Percentiles rank a stretch among this genome's conserved stretches.
Conservation (phyloP, 495 filamentous ascomycete species). For the Penicillium roqueforti region DNA sequence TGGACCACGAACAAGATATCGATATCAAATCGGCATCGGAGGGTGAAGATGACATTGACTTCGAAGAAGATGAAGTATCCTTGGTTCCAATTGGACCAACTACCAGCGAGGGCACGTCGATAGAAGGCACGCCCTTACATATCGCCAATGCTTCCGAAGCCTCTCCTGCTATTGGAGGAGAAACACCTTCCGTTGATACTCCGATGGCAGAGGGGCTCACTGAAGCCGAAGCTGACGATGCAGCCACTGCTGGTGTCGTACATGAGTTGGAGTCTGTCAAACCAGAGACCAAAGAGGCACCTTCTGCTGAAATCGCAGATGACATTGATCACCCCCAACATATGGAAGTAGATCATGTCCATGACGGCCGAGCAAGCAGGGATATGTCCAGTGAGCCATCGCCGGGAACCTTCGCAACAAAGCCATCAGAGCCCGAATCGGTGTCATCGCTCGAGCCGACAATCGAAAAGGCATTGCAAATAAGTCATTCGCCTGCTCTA, state of each 20-base stretch:
- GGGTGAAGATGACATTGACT: constrained; percentile 24
- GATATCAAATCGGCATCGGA: constrained; percentile 18
- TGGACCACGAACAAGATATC: constrained; percentile 21
- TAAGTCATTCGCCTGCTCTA: constrained; percentile 32
- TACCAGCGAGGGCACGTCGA: constrained; percentile 8
- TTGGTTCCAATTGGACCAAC: constrained; percentile 39
- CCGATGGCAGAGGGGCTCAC: background rate
- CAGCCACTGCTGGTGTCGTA: constrained; percentile 7
- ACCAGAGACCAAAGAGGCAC: constrained; percentile 7
- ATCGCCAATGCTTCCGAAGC: constrained; percentile 16
- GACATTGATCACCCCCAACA: constrained; percentile 8
- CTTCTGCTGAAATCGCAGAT: background rate
- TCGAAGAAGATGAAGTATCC: constrained; percentile 44
- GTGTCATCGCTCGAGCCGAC: constrained; percentile 53
- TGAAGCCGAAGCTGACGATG: constrained; percentile 13
- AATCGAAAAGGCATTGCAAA: constrained; percentile 32
- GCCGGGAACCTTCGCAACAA: constrained; percentile 61
- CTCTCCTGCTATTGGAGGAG: background rate
- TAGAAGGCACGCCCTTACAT: constrained; percentile 19
- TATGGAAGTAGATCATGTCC: constrained; percentile 10
- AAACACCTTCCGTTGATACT: background rate
- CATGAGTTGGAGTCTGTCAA: constrained; percentile 9
- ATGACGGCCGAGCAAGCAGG: constrained; percentile 27
- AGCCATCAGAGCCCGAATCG: constrained; percentile 65
- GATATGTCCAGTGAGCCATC: constrained; percentile 45